These are phyloP conservation scores for Fagopyrum tataricum DNA, from an alignment of 148 eudicot genomes.

Conservation along the genomic window DNA sequence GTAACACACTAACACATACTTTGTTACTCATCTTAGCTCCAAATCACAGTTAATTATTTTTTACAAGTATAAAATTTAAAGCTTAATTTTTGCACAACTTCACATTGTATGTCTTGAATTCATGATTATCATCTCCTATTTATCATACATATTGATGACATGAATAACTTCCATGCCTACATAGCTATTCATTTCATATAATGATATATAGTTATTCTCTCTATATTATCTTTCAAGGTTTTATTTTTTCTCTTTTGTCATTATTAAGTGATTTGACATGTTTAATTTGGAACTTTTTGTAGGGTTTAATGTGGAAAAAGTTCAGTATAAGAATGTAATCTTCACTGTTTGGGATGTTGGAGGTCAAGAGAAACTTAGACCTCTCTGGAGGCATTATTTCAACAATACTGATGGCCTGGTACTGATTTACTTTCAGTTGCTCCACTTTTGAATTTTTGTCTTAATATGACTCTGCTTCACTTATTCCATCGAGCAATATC, in stretches of 20 bases:
- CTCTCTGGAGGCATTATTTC: constrained; percentile 99
- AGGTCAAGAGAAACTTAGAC: constrained; percentile 95
- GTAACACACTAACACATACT: too few relatives aligned
- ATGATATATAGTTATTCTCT: not conserved
- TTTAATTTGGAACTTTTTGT: constrained; percentile 16
- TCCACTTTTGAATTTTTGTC: not conserved
- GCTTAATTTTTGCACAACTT: not conserved
- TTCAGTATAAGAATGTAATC: constrained; percentile 94
- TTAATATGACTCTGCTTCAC: not conserved
- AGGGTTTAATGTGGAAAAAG: constrained; percentile 99
- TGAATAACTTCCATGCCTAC: not conserved
- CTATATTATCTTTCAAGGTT: not conserved
- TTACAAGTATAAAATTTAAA: not conserved
- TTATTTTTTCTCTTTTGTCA: not conserved
- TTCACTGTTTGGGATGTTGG: constrained; percentile 99
- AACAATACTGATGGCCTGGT: constrained; percentile 98
- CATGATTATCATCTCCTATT: not conserved
- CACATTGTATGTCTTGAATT: not conserved
- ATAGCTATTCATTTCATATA: not conserved
- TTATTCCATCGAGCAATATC: not conserved
- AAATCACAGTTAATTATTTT: not conserved
- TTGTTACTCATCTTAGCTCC: not conserved
- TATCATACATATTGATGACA: not conserved
- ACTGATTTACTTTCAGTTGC: constrained; percentile 11
- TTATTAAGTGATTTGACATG: not conserved